These are phyloP conservation scores for Pyrenopolyporus hunteri DNA, from an alignment of 495 filamentous ascomycete genomes.

Conservation along the genomic window DNA sequence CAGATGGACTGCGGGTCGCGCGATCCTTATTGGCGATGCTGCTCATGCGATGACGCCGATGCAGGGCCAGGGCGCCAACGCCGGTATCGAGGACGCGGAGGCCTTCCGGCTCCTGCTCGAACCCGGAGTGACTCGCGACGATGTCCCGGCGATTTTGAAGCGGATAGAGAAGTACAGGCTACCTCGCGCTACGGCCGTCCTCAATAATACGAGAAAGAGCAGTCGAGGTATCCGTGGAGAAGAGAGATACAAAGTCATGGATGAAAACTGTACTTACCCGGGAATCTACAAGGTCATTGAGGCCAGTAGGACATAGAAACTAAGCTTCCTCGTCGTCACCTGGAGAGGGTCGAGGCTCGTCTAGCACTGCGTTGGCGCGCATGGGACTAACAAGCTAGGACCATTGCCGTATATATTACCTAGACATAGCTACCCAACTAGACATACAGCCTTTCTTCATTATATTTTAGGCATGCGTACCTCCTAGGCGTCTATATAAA, in stretches of 20 bases:
- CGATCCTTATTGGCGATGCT: constrained; percentile 52
- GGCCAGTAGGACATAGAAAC: background rate
- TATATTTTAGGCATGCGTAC: too few relatives aligned
- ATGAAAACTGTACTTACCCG: constrained; percentile 28
- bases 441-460: too few relatives aligned
- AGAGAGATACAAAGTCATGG: constrained; percentile 26
- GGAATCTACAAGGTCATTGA: constrained; percentile 26
- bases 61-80: constrained; percentile 48
- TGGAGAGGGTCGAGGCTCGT: background rate
- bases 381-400: too few relatives aligned
- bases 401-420: too few relatives aligned
- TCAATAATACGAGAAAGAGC: constrained; percentile 22
- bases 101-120: constrained; percentile 33
- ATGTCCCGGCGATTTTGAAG: constrained; percentile 25
- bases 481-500: too few relatives aligned
- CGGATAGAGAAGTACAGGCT: constrained; percentile 17
- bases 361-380: too few relatives aligned
- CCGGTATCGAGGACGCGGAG: constrained; percentile 50
- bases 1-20: constrained; percentile 45
- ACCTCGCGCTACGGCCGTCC: constrained; percentile 14
- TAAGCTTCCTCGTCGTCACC: background rate
- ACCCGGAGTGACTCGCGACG: constrained; percentile 20
- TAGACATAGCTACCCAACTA: too few relatives aligned
- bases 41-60: constrained; percentile 52
- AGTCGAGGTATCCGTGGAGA: constrained; percentile 12